phyloP scores from a whole-genome alignment of 345 rosid species.

The Corchorus capsularis region DNA sequence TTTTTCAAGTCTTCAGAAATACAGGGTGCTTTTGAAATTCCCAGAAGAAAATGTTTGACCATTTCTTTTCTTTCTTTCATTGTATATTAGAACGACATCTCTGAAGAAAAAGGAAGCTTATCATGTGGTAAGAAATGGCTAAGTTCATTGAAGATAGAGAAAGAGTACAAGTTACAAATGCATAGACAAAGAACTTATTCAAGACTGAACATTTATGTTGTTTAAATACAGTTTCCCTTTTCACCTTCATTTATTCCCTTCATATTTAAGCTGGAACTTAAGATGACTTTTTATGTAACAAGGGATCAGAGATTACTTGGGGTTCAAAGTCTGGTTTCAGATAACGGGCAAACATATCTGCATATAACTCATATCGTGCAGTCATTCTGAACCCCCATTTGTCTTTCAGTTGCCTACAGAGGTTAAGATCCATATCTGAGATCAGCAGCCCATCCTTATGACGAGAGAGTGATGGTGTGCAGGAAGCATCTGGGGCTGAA shows the following conservation, averaged over 20 bases:
- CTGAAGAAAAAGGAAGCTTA: no score
- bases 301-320: constrained; percentile 75
- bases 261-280: constrained; percentile 31
- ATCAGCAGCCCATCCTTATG: constrained; percentile 77
- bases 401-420: constrained; percentile 89
- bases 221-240: constrained; percentile 9
- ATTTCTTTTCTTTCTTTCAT: no score
- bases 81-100: no score
- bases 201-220: neutral
- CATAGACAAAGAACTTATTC: neutral
- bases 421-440: constrained; percentile 89
- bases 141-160: no score
- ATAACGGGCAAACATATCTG: constrained; percentile 56
- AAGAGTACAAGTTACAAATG: neutral
- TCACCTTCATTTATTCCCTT: constrained; percentile 13
- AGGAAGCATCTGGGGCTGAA: constrained; percentile 94
- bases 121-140: no score
- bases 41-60: no score
- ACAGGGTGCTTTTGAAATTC: no score
- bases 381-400: constrained; percentile 96
- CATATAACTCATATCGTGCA: constrained; percentile 75
- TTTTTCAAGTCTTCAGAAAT: no score
- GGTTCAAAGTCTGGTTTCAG: constrained; percentile 74
- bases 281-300: constrained; percentile 57
- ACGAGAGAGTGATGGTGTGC: constrained; percentile 85